A percentile compares a stretch with the other conserved stretches of the same genome.
Evolutionary conservation across 1,284 basidiomycete species (phyloP).

Genomic region (Phenoliferia sp.): DNA sequence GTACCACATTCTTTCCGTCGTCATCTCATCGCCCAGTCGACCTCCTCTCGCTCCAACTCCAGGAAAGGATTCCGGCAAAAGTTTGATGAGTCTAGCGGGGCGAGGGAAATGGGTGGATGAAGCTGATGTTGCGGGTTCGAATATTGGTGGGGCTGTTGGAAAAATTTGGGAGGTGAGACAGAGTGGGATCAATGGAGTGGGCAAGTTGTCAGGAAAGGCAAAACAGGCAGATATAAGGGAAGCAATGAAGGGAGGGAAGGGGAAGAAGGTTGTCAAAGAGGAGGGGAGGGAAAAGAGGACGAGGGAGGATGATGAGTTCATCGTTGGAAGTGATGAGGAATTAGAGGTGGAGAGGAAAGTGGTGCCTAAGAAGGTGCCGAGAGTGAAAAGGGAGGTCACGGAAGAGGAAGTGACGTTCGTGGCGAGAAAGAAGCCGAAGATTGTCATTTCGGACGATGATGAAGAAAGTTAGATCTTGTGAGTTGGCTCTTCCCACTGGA

Average conservation of each 20-base stretch:
- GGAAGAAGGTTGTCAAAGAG: background rate
- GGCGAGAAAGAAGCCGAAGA: constrained; percentile 21
- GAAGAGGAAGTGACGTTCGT: background rate
- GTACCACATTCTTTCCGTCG: constrained; percentile 62
- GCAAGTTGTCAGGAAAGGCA: background rate
- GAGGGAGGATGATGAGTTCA: constrained; percentile 9
- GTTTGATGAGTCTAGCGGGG: constrained; percentile 18
- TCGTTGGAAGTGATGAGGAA: constrained; percentile 13
- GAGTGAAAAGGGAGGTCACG: constrained; percentile 8
- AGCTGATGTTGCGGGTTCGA: constrained; percentile 55
- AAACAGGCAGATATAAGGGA: background rate
- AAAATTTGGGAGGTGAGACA: constrained; percentile 28
- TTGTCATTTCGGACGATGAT: constrained; percentile 18
- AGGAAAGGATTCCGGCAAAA: background rate
- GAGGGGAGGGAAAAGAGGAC: constrained; percentile 4
- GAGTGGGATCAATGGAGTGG: background rate
- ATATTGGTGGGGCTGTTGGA: constrained; percentile 38
- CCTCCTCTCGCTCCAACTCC: constrained; percentile 1
- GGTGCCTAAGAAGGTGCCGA: constrained; percentile 3
- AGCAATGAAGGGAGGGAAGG: too few relatives aligned
- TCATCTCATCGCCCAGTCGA: constrained; percentile 12
- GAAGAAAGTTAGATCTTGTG: constrained; percentile 6
- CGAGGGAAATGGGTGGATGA: constrained; percentile 52
- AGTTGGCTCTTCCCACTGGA: too few relatives aligned
- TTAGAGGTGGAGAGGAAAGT: background rate